A percentile compares a stretch with the other conserved stretches of the same genome.
These are phyloP conservation scores for Dorcoceras hygrometricum DNA, from an alignment of 257 asterid species.

Conservation along the genomic window DNA sequence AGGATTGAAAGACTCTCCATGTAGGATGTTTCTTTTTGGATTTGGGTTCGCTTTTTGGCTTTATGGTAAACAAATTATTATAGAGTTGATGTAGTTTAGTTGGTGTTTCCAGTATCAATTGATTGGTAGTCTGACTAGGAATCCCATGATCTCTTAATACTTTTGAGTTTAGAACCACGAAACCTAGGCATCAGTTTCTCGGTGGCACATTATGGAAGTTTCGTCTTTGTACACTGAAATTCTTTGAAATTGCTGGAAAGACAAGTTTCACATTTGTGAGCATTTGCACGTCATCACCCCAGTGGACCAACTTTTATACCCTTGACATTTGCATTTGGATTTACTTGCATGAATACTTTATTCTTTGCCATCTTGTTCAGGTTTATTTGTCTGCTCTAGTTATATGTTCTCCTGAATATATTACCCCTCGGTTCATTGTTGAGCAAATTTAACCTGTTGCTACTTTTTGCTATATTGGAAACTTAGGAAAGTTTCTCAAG, in stretches of 20 bases:
- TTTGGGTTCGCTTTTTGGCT: neutral
- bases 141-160: neutral
- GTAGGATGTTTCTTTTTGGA: neutral
- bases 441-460: too few relatives aligned
- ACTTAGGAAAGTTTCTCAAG: too few relatives aligned
- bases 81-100: too few relatives aligned
- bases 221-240: neutral
- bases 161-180: too few relatives aligned
- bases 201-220: neutral
- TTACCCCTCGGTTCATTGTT: too few relatives aligned
- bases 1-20: neutral
- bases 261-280: neutral
- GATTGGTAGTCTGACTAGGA: neutral
- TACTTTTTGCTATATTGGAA: too few relatives aligned
- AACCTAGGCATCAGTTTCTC: too few relatives aligned
- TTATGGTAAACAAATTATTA: neutral
- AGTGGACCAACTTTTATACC: neutral
- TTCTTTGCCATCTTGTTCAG: too few relatives aligned
- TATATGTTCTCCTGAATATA: too few relatives aligned
- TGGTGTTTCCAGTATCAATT: too few relatives aligned
- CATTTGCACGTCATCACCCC: neutral
- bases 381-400: too few relatives aligned
- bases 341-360: neutral
- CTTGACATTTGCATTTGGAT: neutral
- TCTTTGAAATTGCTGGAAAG: neutral